Evolutionary conservation across 2,329 filamentous ascomycete species (phyloP).

Genomic region (Knoxdaviesia capensis): DNA sequence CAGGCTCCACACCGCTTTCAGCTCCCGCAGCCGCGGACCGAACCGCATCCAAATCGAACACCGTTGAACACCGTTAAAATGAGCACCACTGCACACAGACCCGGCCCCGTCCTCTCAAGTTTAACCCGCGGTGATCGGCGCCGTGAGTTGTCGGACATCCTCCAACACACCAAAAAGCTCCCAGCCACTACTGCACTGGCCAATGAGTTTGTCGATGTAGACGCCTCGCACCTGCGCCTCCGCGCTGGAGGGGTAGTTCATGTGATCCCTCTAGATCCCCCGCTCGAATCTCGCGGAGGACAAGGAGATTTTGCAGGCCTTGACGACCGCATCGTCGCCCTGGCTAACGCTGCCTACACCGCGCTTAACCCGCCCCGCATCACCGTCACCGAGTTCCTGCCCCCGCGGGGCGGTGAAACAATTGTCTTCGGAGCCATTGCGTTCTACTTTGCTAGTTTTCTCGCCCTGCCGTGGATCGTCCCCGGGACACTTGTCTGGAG

Average conservation of each 20-base stretch:
- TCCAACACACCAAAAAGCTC: too few relatives aligned
- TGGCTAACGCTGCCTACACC: conserved; percentile 36
- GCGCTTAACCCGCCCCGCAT: conserved; percentile 37
- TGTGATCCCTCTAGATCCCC: conserved; percentile 44
- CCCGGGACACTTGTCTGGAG: conserved; percentile 28
- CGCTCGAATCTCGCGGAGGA: conserved; percentile 10
- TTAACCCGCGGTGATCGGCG: too few relatives aligned
- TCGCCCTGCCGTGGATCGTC: conserved; percentile 16
- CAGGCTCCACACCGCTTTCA: conserved; percentile 76
- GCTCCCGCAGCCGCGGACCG: conserved; percentile 46
- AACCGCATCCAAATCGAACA: too few relatives aligned
- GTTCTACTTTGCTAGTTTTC: conserved; percentile 22
- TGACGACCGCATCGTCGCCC: conserved; percentile 40
- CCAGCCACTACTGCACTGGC: too few relatives aligned
- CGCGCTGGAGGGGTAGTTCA: too few relatives aligned
- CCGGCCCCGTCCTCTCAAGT: too few relatives aligned
- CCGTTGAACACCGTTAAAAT: too few relatives aligned
- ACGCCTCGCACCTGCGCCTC: too few relatives aligned
- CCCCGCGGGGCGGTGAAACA: conserved; percentile 14
- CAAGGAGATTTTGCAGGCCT: too few relatives aligned
- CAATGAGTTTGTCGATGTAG: too few relatives aligned
- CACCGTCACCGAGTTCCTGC: conserved; percentile 18
- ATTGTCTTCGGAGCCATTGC: conserved; percentile 8
- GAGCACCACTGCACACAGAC: too few relatives aligned
- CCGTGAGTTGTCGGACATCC: too few relatives aligned